These are phyloP conservation scores for Trichosporon sp. DNA, from an alignment of 1,284 basidiomycete genomes.

Conservation along the genomic window DNA sequence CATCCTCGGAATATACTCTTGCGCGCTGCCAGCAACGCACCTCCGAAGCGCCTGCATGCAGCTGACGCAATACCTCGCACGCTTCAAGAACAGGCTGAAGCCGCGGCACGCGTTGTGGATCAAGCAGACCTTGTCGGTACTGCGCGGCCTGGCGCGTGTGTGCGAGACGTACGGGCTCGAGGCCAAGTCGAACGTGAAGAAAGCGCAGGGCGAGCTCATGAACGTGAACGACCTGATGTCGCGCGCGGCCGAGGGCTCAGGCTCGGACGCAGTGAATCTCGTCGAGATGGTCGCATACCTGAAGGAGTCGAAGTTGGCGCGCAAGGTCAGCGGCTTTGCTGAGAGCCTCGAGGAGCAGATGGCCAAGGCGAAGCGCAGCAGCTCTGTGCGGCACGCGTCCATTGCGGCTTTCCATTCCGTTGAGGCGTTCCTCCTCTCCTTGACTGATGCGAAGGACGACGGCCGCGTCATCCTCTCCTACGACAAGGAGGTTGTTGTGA, in stretches of 20 bases:
- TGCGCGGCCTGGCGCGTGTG: conserved; percentile 68
- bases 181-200: conserved; percentile 36
- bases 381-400: conserved; percentile 47
- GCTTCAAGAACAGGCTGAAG: conserved; percentile 76
- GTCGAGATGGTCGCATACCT: conserved; percentile 82
- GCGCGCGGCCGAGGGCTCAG: conserved; percentile 56
- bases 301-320: conserved; percentile 76
- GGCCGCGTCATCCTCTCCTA: conserved; percentile 58
- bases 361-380: conserved; percentile 23
- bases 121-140: conserved; percentile 72
- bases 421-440: conserved; percentile 79
- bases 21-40: conserved; percentile 65
- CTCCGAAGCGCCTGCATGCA: conserved; percentile 72
- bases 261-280: conserved; percentile 71
- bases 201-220: conserved; percentile 47
- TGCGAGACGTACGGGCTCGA: conserved; percentile 61
- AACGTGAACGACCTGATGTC: conserved; percentile 65
- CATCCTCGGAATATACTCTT: conserved; percentile 80
- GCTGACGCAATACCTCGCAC: conserved; percentile 74
- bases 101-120: conserved; percentile 76
- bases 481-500: conserved; percentile 62
- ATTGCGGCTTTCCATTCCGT: conserved; percentile 82
- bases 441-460: conserved; percentile 80
- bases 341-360: conserved; percentile 62
- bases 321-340: conserved; percentile 74